Percentiles rank a stretch among this genome's conserved stretches.
phyloP scores from a whole-genome alignment of 2,329 filamentous ascomycete genomes.

The Epichloe aotearoae region DNA sequence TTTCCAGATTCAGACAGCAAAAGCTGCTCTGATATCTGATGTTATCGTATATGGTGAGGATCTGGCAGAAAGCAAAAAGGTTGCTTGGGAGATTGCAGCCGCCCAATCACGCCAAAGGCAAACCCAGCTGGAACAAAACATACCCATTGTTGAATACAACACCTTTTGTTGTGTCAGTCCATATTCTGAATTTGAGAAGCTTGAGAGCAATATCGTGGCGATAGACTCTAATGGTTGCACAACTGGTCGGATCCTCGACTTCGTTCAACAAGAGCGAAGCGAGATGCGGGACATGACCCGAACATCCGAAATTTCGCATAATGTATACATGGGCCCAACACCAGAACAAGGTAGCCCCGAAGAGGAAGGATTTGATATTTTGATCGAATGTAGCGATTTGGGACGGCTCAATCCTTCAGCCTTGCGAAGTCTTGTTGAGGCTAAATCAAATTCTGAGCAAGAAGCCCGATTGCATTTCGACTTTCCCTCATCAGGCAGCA shows the following conservation, averaged over 20 bases:
- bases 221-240: constrained; percentile 57
- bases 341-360: constrained; percentile 52
- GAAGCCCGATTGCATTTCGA: constrained; percentile 33
- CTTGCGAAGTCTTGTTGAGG: constrained; percentile 48
- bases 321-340: constrained; percentile 83
- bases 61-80: constrained; percentile 42
- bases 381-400: constrained; percentile 81
- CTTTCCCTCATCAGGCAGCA: constrained; percentile 90
- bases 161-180: constrained; percentile 62
- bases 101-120: constrained; percentile 68
- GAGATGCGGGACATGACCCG: constrained; percentile 94
- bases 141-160: constrained; percentile 55
- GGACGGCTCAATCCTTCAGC: constrained; percentile 61
- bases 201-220: constrained; percentile 58
- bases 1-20: constrained; percentile 90
- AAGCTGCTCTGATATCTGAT: constrained; percentile 77
- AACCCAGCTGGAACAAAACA: constrained; percentile 43
- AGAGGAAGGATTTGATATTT: constrained; percentile 59
- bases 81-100: constrained; percentile 55
- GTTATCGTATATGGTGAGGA: constrained; percentile 85
- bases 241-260: constrained; percentile 73
- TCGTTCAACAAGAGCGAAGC: constrained; percentile 73
- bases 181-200: constrained; percentile 59
- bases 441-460: constrained; percentile 28
- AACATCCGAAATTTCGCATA: constrained; percentile 75